Base-by-base conservation (phyloP, 139 green algal genomes). In the Axilococcus clingmanii region DNA sequence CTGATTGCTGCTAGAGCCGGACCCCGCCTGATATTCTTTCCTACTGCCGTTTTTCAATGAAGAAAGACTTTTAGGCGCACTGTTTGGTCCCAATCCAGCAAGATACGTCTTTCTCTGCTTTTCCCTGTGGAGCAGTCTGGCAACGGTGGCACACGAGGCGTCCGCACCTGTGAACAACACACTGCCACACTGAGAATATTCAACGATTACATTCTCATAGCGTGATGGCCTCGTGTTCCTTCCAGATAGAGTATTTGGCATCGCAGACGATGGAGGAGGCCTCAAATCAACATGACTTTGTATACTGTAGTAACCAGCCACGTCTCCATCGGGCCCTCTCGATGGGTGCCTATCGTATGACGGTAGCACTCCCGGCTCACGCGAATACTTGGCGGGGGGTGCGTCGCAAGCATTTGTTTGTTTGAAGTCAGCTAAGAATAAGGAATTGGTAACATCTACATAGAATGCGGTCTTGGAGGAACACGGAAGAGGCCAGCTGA, bases 401-500 rank as follows among this genome's bases (percentile, higher is more conserved):
- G 25, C 35, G 15, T 54, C 36, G 37, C 23, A 37, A 20, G 44
- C 36, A 6, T 23, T 15, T 2, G 38, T 23, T n/a, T n/a, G n/a
- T 5, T 50, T n/a, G 8, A 59, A 49, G 17, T 67, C 37, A 0
- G 40, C 32, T 31, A 65, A 40, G 31, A 33, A 64, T 2, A 67
- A 16, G 7, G 51, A 44, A 40, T 67, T 65, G 29, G 51, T 48
- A 15, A 44, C 22, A 30, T 67, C 37, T 8, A 69, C 33, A 36
- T 59, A 66, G 29, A 69, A 69, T 9, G 45, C 53, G 4, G 36
- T 17, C 19, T 43, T 41, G 22, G 27, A 27, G 51, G 25, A 52
- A 43, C 51, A 58, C 40, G 61, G 61, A 41, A 69, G 54, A 15
- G 61, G 61, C 61, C 61, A 69, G 50, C 40, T 57, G 44, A 69